phyloP scores from a whole-genome alignment of 192 early-diverging fungal species.

The Gigaspora rosea region DNA sequence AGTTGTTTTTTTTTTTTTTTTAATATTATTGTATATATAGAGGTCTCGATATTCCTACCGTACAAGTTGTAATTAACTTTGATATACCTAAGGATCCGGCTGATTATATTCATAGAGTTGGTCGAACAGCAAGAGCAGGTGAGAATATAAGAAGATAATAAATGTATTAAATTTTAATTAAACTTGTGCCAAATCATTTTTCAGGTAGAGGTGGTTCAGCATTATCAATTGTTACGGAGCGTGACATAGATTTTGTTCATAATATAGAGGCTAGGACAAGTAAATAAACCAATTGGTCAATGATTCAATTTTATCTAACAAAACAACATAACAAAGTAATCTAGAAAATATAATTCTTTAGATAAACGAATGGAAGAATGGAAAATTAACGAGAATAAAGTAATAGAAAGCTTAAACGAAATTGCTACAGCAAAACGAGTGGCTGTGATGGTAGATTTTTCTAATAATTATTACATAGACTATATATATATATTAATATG shows the following conservation, averaged over 20 bases:
- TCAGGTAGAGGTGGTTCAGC: constrained; percentile 75
- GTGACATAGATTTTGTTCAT: constrained; percentile 83
- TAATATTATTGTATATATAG: constrained; percentile 40
- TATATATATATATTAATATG: background rate
- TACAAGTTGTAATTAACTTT: constrained; percentile 92
- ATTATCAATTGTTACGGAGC: constrained; percentile 83
- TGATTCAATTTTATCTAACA: background rate
- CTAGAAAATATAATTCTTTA: constrained; percentile 29
- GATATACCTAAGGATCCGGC: constrained; percentile 94
- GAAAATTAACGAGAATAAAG: constrained; percentile 75
- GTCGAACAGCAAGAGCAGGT: constrained; percentile 97
- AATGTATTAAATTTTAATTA: background rate
- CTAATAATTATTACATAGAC: background rate
- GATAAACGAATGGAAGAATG: constrained; percentile 83
- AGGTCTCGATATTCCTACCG: constrained; percentile 96
- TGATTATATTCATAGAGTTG: constrained; percentile 98
- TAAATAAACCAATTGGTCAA: constrained; percentile 34
- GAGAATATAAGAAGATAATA: background rate
- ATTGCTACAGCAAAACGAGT: constrained; percentile 86
- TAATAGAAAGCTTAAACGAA: constrained; percentile 82
- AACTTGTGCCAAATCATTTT: background rate
- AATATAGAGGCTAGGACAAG: constrained; percentile 87
- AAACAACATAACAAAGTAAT: no score
- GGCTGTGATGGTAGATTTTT: constrained; percentile 74
- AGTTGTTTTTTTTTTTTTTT: background rate